Evolutionary conservation across 306 rosid species (phyloP).

Genomic region (Mimosa pudica): DNA sequence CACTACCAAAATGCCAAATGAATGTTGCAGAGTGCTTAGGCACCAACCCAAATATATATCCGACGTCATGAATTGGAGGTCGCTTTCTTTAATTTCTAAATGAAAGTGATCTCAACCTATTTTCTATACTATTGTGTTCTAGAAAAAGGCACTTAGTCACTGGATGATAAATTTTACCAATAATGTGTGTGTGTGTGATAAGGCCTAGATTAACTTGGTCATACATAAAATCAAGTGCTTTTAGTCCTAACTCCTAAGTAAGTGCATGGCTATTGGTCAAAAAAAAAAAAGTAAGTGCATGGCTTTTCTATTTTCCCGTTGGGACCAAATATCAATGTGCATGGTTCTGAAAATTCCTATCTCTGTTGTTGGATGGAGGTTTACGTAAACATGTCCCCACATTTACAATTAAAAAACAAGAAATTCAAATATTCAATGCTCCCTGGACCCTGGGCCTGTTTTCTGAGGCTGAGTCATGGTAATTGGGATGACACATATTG

Average conservation of each 20-base stretch:
- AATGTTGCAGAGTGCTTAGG: conserved; percentile 34
- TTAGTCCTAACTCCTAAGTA: not conserved
- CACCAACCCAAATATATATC: conserved; percentile 40
- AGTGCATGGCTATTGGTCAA: not conserved
- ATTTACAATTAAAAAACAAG: not conserved
- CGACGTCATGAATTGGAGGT: not conserved
- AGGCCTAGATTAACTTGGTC: not conserved
- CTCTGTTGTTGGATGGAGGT: not conserved
- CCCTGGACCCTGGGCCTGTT: not conserved
- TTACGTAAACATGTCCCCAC: not conserved
- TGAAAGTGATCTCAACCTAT: not conserved
- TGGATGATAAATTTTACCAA: too few relatives aligned
- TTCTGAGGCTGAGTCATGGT: too few relatives aligned
- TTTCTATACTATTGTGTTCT: not conserved
- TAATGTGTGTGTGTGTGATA: not conserved
- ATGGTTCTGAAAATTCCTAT: not conserved
- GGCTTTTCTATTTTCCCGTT: not conserved
- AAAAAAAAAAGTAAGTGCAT: too few relatives aligned
- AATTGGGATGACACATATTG: conserved; percentile 10
- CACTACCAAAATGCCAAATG: conserved; percentile 39
- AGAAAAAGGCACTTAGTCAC: not conserved
- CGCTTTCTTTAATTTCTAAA: not conserved
- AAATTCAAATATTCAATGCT: not conserved
- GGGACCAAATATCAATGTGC: not conserved
- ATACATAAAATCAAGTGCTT: not conserved